Percentiles rank a stretch among this genome's conserved stretches.
Conservation (phyloP, 2,329 filamentous ascomycete genomes). For the Venturia effusa region DNA sequence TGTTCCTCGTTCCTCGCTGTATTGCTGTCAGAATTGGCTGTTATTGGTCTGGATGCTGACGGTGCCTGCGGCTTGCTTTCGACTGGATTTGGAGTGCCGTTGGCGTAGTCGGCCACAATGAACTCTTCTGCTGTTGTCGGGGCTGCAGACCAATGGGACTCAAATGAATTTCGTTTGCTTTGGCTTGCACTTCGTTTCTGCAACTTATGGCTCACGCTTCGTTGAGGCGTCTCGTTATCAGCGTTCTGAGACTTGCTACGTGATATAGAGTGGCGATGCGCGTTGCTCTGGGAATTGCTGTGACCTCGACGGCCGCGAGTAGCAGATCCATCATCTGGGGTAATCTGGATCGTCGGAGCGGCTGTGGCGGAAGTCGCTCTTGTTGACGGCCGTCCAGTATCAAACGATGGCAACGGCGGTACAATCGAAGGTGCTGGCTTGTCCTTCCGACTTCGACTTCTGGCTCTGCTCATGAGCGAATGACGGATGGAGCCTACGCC, state of each 20-base stretch:
- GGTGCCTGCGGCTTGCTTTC: not conserved
- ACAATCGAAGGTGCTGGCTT: conserved; percentile 59
- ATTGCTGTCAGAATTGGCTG: not conserved
- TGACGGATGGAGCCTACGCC: conserved; percentile 51
- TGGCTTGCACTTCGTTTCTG: conserved; percentile 10
- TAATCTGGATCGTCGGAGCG: conserved; percentile 68
- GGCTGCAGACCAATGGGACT: not conserved
- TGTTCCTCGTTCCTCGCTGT: not conserved
- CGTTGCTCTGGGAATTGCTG: not conserved
- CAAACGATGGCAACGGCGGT: conserved; percentile 9
- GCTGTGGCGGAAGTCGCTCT: conserved; percentile 19
- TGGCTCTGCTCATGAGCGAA: conserved; percentile 5
- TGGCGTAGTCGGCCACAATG: conserved; percentile 1
- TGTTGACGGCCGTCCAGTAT: conserved; percentile 18
- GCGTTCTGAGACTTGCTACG: conserved; percentile 5
- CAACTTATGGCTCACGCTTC: conserved; percentile 3
- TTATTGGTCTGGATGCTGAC: not conserved
- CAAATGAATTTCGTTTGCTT: conserved; percentile 1
- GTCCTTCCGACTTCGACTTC: conserved; percentile 29
- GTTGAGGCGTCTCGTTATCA: not conserved
- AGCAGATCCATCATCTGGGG: conserved; percentile 34
- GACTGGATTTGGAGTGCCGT: not conserved
- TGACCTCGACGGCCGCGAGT: not conserved
- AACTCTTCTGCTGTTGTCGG: not conserved
- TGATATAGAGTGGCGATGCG: conserved; percentile 2